Percentiles rank a stretch among this genome's conserved stretches.
Conservation (phyloP, 495 filamentous ascomycete species). For the Lophiostoma macrostomum region DNA sequence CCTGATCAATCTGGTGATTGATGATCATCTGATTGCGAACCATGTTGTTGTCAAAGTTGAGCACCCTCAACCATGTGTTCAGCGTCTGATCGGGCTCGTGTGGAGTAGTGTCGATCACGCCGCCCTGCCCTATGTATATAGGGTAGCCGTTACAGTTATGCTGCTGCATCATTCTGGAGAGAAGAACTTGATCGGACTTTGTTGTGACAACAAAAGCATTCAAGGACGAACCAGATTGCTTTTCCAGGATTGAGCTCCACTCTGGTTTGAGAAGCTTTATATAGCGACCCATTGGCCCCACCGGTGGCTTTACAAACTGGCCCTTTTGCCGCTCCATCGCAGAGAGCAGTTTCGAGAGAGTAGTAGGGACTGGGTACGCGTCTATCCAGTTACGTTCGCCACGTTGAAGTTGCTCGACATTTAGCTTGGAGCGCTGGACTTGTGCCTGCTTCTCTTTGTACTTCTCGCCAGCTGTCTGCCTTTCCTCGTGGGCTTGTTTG, state of each 20-base stretch:
- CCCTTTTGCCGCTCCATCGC: conserved; percentile 65
- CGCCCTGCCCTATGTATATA: conserved; percentile 63
- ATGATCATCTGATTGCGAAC: conserved; percentile 83
- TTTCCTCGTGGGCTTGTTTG: conserved; percentile 41
- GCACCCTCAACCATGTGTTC: conserved; percentile 72
- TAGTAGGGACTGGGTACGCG: conserved; percentile 64
- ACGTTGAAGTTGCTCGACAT: conserved; percentile 50
- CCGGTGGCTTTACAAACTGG: conserved; percentile 65
- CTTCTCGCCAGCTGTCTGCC: conserved; percentile 39
- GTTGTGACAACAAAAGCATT: conserved; percentile 77
- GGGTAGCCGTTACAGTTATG: conserved; percentile 51
- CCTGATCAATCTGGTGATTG: conserved; percentile 77
- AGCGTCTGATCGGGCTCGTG: conserved; percentile 71
- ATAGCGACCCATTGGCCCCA: conserved; percentile 79
- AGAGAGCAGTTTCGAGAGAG: conserved; percentile 60
- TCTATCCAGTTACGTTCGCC: conserved; percentile 50
- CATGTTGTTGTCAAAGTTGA: conserved; percentile 75
- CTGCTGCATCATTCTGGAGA: conserved; percentile 61
- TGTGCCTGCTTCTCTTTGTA: conserved; percentile 38
- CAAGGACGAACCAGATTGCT: conserved; percentile 60
- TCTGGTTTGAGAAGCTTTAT: conserved; percentile 71
- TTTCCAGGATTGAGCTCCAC: conserved; percentile 84
- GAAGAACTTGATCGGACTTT: conserved; percentile 62
- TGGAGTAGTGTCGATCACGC: conserved; percentile 57
- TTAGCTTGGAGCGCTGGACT: conserved; percentile 45